These are phyloP conservation scores for Solanum bukasovii DNA, from an alignment of 257 asterid genomes.

Conservation along the genomic window DNA sequence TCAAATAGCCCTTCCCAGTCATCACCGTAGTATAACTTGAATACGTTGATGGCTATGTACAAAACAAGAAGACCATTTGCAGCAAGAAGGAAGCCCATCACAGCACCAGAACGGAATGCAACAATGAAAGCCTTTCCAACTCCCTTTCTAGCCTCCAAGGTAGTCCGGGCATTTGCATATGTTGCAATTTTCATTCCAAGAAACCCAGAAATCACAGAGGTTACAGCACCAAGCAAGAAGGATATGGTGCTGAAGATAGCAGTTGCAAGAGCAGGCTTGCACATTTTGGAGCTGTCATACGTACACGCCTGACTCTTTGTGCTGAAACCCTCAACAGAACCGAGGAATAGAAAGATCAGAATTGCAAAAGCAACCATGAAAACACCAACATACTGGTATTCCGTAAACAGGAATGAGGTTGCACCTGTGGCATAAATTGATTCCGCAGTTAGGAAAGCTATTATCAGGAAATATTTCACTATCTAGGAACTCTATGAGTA, in stretches of 20 bases:
- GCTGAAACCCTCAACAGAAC: constrained; percentile 83
- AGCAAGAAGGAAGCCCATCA: constrained; percentile 86
- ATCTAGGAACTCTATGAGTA: background rate
- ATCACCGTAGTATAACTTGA: constrained; percentile 68
- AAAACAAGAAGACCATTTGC: constrained; percentile 77
- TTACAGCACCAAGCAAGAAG: constrained; percentile 68
- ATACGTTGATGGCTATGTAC: constrained; percentile 51
- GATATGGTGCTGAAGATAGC: constrained; percentile 63
- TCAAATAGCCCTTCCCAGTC: constrained; percentile 88
- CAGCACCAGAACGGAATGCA: constrained; percentile 84
- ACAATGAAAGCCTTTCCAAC: constrained; percentile 69
- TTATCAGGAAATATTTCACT: background rate
- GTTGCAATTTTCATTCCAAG: constrained; percentile 91
- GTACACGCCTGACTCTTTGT: constrained; percentile 47
- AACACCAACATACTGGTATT: constrained; percentile 65
- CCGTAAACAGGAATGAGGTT: constrained; percentile 66
- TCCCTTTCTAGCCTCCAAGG: constrained; percentile 80
- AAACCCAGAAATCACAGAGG: constrained; percentile 76
- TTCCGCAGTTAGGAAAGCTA: background rate
- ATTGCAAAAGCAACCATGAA: constrained; percentile 77
- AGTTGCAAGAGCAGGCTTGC: constrained; percentile 82
- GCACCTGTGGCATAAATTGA: constrained; percentile 43
- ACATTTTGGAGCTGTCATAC: constrained; percentile 39
- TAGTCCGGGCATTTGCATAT: constrained; percentile 73
- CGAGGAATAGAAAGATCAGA: constrained; percentile 64